These are phyloP conservation scores for Polygonum maritimum DNA, from an alignment of 148 eudicot genomes.

Conservation along the genomic window DNA sequence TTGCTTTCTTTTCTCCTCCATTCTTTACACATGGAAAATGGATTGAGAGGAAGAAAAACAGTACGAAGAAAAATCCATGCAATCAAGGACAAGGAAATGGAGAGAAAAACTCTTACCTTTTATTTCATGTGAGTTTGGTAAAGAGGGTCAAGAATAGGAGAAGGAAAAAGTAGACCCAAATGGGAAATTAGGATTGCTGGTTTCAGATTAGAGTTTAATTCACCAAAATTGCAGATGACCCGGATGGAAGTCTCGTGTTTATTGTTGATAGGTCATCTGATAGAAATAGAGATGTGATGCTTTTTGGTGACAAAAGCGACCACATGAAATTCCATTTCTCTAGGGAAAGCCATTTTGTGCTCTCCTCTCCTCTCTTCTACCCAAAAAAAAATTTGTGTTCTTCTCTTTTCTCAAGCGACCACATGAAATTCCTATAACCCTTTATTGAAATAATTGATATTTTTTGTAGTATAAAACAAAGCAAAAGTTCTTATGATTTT, in stretches of 20 bases:
- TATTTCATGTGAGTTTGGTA: not conserved
- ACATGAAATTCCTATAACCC: not conserved
- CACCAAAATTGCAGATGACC: conserved; percentile 33
- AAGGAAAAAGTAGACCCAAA: conserved; percentile 17
- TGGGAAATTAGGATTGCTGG: conserved; percentile 6
- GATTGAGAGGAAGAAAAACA: not conserved
- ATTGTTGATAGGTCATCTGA: conserved; percentile 18
- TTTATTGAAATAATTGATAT: conserved; percentile 8
- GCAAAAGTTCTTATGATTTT: not conserved
- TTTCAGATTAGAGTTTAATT: conserved; percentile 24
- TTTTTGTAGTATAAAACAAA: conserved; percentile 8
- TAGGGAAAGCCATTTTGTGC: conserved; percentile 7
- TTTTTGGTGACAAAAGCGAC: conserved; percentile 20
- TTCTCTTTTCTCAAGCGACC: not conserved
- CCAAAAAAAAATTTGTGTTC: too few species aligned
- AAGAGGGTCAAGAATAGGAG: conserved; percentile 2
- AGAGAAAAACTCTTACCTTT: conserved; percentile 57
- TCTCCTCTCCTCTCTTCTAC: too few species aligned
- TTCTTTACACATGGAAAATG: conserved; percentile 21
- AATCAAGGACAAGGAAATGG: not conserved
- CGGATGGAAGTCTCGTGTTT: conserved; percentile 24
- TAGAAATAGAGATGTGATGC: conserved; percentile 36
- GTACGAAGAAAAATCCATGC: not conserved
- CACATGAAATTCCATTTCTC: conserved; percentile 30
- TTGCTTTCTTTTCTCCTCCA: conserved; percentile 22